Evolutionary conservation across 768 basidiomycete species (phyloP), one percentile per base, ranked within the genome.

Genomic region (Calocybe cyanea): DNA sequence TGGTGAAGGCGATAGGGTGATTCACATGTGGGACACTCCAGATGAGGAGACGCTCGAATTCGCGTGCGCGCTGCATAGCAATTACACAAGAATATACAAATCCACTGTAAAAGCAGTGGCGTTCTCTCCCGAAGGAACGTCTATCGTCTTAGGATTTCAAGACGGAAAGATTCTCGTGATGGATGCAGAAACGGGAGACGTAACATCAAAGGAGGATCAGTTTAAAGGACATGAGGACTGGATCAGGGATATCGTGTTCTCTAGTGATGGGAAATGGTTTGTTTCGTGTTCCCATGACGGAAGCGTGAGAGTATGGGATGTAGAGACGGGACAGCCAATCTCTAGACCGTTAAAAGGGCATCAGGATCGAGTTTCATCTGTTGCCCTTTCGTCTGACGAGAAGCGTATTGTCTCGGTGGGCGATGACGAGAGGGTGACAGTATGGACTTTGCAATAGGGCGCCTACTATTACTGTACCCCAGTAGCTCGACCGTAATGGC

Each of bases 91-190:
- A 14, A 7, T 38, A 15, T 19, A 38, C n/a, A 18, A 39, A 7
- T 19, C 9, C 10, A 18, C 14, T 31, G 28, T 46, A 24, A 31
- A 14, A 15, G 38, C 37, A 24, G n/a, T 39, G 25, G 45, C 37
- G n/a, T 38, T 39, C 8, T 38, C 37, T 14, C 15, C 28, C 28
- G 17, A 46, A 8, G 37, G 28, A 8, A 15, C 3, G 8, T 15
- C 11, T n/a, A 17, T 39, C 15, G 45, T 38, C 11, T 14, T 46
- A 9, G 45, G 45, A 19, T 46, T 46, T 20, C 17, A 46, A 25
- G 37, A 46, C 34, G 45, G 45, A 31, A 32, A 38, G 23, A 19
- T 46, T 38, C 2, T 31, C 6, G 21, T 46, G 7, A 32, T 32
- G 18, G 36, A 37, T 11, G 36, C 30, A 20, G 45, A 46, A 11